Percentiles rank a stretch among this genome's conserved stretches.
phyloP scores from a whole-genome alignment of 306 rosid genomes.

The Trichosanthes truncata region DNA sequence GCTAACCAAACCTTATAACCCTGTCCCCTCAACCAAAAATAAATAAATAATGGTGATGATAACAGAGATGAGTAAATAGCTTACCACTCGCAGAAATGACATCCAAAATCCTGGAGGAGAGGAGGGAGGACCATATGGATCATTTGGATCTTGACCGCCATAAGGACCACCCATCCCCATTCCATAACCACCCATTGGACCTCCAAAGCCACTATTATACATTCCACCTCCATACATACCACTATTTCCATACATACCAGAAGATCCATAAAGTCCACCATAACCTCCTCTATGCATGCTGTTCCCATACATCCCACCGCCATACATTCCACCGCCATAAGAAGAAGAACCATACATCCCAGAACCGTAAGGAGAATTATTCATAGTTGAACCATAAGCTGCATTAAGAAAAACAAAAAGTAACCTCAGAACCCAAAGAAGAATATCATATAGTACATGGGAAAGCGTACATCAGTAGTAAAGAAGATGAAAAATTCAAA shows the following conservation, averaged over 20 bases:
- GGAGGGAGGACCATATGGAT: constrained; percentile 77
- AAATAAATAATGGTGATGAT: neutral
- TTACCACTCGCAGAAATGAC: constrained; percentile 76
- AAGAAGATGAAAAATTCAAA: neutral
- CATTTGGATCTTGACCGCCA: constrained; percentile 91
- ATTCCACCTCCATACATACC: constrained; percentile 85
- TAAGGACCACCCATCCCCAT: constrained; percentile 84
- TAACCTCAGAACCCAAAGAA: neutral
- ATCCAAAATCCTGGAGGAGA: constrained; percentile 97
- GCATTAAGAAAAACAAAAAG: constrained; percentile 10
- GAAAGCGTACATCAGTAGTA: neutral
- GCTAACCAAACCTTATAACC: neutral
- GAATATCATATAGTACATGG: neutral
- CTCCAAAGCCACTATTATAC: constrained; percentile 69
- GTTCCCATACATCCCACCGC: constrained; percentile 86
- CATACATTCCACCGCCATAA: constrained; percentile 51
- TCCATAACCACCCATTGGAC: constrained; percentile 81
- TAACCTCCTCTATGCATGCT: constrained; percentile 64
- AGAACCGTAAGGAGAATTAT: constrained; percentile 49
- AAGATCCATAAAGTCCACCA: constrained; percentile 63
- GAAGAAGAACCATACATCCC: constrained; percentile 43
- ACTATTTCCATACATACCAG: constrained; percentile 68
- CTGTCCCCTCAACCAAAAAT: neutral
- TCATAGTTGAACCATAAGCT: constrained; percentile 69
- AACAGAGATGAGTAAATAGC: constrained; percentile 19